These are phyloP conservation scores for Penicillium odoratum DNA, from an alignment of 495 filamentous ascomycete species.

Conservation along the genomic window DNA sequence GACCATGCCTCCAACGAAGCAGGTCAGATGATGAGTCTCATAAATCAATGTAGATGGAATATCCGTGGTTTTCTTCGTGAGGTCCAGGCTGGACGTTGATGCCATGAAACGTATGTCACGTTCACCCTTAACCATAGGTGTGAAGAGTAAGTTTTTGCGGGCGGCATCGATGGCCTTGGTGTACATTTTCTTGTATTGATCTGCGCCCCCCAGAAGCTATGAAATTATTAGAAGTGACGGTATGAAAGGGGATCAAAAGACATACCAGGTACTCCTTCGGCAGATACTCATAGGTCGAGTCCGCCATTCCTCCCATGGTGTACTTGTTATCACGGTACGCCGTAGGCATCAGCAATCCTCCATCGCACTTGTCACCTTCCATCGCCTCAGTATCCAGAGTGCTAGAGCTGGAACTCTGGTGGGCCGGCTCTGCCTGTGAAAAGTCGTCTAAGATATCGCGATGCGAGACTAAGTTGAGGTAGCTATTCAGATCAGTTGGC, in stretches of 20 bases:
- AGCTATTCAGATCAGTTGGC: constrained; percentile 31
- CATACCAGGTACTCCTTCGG: constrained; percentile 63
- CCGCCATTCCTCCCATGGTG: constrained; percentile 78
- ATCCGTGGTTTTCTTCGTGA: constrained; percentile 16
- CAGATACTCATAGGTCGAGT: constrained; percentile 94
- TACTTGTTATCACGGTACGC: constrained; percentile 47
- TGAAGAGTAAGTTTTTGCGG: constrained; percentile 76
- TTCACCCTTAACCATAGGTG: constrained; percentile 75
- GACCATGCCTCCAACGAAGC: constrained; percentile 94
- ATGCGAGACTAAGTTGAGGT: constrained; percentile 22
- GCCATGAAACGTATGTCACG: constrained; percentile 75
- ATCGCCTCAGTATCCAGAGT: not conserved
- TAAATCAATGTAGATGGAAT: constrained; percentile 38
- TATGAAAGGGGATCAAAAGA: too few relatives aligned
- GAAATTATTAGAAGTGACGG: too few relatives aligned
- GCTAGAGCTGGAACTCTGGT: not conserved
- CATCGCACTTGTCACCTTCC: constrained; percentile 26
- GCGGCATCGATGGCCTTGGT: constrained; percentile 66
- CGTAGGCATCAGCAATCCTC: constrained; percentile 27
- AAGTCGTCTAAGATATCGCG: constrained; percentile 21
- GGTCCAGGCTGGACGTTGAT: constrained; percentile 49
- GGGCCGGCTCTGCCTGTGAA: constrained; percentile 28
- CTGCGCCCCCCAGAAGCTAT: constrained; percentile 72
- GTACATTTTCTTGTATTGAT: constrained; percentile 84
- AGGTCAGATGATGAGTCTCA: constrained; percentile 77